phyloP scores from a whole-genome alignment of 2,329 filamentous ascomycete species.

The Epichloe bromicola region DNA sequence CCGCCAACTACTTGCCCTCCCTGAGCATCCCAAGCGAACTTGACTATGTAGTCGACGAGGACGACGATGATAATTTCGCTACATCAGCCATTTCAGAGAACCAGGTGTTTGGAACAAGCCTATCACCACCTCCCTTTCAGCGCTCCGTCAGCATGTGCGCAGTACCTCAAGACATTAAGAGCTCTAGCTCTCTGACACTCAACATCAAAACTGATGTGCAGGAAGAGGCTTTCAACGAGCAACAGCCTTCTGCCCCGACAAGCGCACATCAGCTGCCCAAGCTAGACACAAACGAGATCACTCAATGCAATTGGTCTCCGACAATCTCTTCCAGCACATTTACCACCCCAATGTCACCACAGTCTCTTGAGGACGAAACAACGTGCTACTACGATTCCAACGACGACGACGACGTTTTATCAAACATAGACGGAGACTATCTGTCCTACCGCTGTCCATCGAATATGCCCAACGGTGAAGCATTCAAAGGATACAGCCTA shows the following conservation, averaged over 20 bases:
- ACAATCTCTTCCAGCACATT: constrained; percentile 16
- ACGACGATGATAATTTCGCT: constrained; percentile 52
- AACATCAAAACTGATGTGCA: constrained; percentile 10
- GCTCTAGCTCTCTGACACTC: constrained; percentile 14
- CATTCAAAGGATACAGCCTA: constrained; percentile 33
- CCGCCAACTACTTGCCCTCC: constrained; percentile 17
- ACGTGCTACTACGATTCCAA: constrained; percentile 35
- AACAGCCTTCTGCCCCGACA: constrained; percentile 11
- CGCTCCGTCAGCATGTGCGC: constrained; percentile 19
- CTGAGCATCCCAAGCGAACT: constrained; percentile 24
- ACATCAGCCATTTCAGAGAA: constrained; percentile 34
- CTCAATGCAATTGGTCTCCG: constrained; percentile 13
- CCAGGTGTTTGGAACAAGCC: constrained; percentile 28
- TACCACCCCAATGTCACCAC: constrained; percentile 24
- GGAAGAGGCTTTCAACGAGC: constrained; percentile 5
- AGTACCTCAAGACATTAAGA: constrained; percentile 8
- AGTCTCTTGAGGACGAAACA: constrained; percentile 26
- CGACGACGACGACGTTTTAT: constrained; percentile 27
- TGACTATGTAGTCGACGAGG: constrained; percentile 23
- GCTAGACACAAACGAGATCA: constrained; percentile 12
- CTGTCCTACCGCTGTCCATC: constrained; percentile 14
- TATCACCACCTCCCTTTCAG: constrained; percentile 41
- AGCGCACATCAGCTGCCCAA: constrained; percentile 7
- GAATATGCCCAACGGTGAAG: constrained; percentile 8
- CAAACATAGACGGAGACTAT: constrained; percentile 24